Conservation (phyloP, 129 eudicot species). For the Logfia minima region DNA sequence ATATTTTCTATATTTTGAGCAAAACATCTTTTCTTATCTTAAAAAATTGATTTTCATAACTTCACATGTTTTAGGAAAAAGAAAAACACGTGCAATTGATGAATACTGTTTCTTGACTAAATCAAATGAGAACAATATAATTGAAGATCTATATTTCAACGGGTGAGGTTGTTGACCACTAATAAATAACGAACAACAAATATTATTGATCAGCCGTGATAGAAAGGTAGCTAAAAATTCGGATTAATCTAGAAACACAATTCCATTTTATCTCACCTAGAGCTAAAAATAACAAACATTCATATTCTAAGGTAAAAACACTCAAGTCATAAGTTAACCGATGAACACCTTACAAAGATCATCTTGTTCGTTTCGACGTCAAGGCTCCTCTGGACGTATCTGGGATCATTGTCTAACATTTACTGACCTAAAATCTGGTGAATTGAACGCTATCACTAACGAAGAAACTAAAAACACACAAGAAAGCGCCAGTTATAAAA, state of each 20-base stretch:
- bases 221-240: not conserved
- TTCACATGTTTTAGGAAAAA: too few relatives aligned
- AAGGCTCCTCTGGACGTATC: slow-evolving; percentile 67
- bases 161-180: not conserved
- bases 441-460: slow-evolving; percentile 8
- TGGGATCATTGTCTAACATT: slow-evolving; percentile 40
- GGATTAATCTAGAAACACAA: not conserved
- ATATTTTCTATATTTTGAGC: too few relatives aligned
- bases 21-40: too few relatives aligned
- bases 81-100: too few relatives aligned
- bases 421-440: slow-evolving; percentile 23
- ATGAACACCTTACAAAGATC: slow-evolving; percentile 65
- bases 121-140: not conserved
- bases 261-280: not conserved
- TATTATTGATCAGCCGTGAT: not conserved
- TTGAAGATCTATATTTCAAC: not conserved
- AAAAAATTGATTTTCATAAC: too few relatives aligned
- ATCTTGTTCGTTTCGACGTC: slow-evolving; percentile 59
- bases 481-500: not conserved
- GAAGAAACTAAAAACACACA: slow-evolving; percentile 5
- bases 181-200: slow-evolving; percentile 10
- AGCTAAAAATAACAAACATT: not conserved
- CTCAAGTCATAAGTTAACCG: not conserved
- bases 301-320: not conserved
- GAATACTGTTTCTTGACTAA: not conserved